Evolutionary conservation across 1,284 basidiomycete genomes (phyloP), one percentile per base, ranked within the genome.

Genomic region (Rhizopogon parksii): DNA sequence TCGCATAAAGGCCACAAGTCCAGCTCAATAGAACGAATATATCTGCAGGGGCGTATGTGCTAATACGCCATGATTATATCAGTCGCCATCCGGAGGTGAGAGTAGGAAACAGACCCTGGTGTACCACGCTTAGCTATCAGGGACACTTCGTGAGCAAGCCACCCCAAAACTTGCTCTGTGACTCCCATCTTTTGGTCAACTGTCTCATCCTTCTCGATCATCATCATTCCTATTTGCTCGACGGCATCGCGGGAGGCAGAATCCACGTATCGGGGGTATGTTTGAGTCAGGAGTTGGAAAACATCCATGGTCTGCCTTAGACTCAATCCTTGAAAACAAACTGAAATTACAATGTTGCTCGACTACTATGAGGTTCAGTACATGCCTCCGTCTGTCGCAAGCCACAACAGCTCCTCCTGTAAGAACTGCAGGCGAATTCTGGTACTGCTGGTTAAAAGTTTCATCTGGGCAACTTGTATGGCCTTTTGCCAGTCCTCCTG

Each of bases 231-330:
- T 34, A 90, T 76, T 1, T 68, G 68, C 56, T 91, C 82, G 0
- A 89, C 84, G 3, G 83, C 84, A 46, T 81, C 75, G 52, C 85
- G 74, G 2, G 91, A 93, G 47, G 73, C 64, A 2, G 77, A 68
- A 63, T 94, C 91, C 40, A 80, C 70, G 71, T 92, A 92, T 58
- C 83, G 81, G 11, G 87, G 77, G 63, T 89, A 87, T 0, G 87
- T 91, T 40, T 82, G 69, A 1, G 84, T 83, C 42, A 93, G 69
- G 1, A 91, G 69, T 55, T 76, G 75, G 66, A 92, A 85, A 27
- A 94, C 65, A 60, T 91, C 88, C 64, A 84, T 63, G 15, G 74
- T 75, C 62, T 91, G 83, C 0, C 78, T 71, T 35, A 85, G 68
- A 43, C 71, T 74, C 45, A 91, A 71, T 61, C 85, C 87, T 90